Base-by-base conservation (phyloP, 2,329 filamentous ascomycete species). In the Xylaria digitata region DNA sequence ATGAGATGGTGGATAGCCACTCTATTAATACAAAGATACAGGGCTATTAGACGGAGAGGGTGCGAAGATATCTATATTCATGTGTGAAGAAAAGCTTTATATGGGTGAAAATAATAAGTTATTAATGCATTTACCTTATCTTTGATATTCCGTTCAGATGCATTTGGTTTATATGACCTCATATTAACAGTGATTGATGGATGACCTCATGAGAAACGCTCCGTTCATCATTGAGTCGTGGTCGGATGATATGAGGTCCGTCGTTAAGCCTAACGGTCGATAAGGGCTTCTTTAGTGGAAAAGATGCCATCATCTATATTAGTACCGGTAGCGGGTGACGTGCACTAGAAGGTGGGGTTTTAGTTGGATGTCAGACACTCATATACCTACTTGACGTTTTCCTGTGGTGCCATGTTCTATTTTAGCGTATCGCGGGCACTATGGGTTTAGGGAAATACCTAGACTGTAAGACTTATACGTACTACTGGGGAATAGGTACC, bases 181-280 rank as follows among this genome's bases (percentile, higher is more conserved):
- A 70, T 75, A 7, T 63, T 69, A 17, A 23, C 23, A 37, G 34
- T 8, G 8, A 37, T 43, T 65, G 69, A 59, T 75, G 65, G 66
- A 77, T 75, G 75, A 77, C 71, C 71, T 76, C 75, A 76, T 70
- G 54, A 73, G 9, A n/a, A 43, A 30, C 3, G 30, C 9, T 48
- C 21, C 48, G 21, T 37, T 52, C 46, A 48, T 49, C 53, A n/a
- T 46, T 49, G 19, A 61, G 32, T 52, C 30, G 55, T 57, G 26
- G 58, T 21, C 23, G 32, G 19, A 21, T 42, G 49, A 17, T 32
- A 26, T 55, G 49, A 26, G 34, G 50, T n/a, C 34, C 3, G 37
- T 54, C 37, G 34, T 55, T 43, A 42, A 26, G 17, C 37, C 52
- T 55, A 54, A 40, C 4, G 34, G 40, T 40, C n/a, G 32, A 19